These are phyloP conservation scores for Metschnikowia hibisci DNA, from an alignment of 805 yeast genomes.

Conservation along the genomic window DNA sequence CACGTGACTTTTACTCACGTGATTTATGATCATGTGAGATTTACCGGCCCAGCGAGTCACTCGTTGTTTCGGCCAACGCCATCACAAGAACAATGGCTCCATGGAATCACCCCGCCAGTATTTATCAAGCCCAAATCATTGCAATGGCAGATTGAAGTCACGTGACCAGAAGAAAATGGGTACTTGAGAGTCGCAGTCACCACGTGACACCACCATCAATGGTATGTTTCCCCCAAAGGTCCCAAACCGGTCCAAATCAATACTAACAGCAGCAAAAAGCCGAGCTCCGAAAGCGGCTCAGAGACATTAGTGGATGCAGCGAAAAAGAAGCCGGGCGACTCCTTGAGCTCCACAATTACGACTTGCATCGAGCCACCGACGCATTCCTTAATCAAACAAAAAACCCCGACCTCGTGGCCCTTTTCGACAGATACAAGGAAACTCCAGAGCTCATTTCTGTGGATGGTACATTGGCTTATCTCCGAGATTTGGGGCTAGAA, in stretches of 20 bases:
- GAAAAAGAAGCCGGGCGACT: constrained; percentile 32
- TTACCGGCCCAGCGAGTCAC: no score
- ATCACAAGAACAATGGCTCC: no score
- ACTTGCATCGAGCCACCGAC: constrained; percentile 30
- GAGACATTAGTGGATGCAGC: constrained; percentile 38
- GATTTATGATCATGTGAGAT: no score
- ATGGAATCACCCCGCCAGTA: no score
- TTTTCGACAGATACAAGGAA: constrained; percentile 33
- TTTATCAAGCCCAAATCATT: no score
- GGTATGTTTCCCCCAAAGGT: no score
- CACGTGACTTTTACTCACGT: background rate
- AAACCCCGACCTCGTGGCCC: constrained; percentile 17
- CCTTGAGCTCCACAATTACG: constrained; percentile 29
- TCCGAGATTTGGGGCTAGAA: constrained; percentile 62
- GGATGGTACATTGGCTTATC: constrained; percentile 71
- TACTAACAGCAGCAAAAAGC: constrained; percentile 12
- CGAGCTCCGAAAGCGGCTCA: constrained; percentile 30
- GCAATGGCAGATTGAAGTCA: no score
- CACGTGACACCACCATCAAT: background rate
- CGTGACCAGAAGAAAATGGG: no score
- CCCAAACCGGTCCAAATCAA: background rate
- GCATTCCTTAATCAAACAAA: constrained; percentile 20
- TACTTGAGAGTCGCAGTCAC: no score
- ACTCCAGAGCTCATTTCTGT: constrained; percentile 51
- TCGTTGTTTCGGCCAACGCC: no score